phyloP scores from a whole-genome alignment of 345 rosid species.

The Raphanus sativus region DNA sequence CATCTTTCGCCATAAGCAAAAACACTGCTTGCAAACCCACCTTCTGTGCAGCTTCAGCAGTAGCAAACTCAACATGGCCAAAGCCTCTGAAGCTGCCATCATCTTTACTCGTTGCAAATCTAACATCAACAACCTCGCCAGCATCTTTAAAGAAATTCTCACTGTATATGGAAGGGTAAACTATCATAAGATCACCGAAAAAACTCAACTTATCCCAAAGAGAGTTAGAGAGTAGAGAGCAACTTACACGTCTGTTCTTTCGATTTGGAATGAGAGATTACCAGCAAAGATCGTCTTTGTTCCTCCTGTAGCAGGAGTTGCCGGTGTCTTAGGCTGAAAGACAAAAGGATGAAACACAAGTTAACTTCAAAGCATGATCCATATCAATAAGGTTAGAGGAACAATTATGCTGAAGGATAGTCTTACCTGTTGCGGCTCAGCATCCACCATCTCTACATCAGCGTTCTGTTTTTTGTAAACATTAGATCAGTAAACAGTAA shows the following conservation, averaged over 20 bases:
- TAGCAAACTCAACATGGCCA: constrained; percentile 83
- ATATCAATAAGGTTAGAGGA: not conserved
- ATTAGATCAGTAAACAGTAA: not conserved
- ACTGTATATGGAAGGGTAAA: constrained; percentile 38
- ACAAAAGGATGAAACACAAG: not conserved
- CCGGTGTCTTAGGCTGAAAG: constrained; percentile 67
- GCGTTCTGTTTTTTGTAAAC: constrained; percentile 37
- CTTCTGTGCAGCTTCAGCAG: constrained; percentile 69
- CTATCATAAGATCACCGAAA: not conserved
- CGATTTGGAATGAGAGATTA: constrained; percentile 63
- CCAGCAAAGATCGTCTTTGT: constrained; percentile 69
- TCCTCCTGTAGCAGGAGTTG: constrained; percentile 50
- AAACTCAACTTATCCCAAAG: too few species aligned
- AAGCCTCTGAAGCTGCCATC: constrained; percentile 63
- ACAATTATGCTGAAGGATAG: too few species aligned
- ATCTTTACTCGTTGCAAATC: constrained; percentile 51
- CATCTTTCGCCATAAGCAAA: not conserved
- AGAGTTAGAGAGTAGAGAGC: not conserved
- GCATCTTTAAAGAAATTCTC: constrained; percentile 64
- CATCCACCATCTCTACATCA: constrained; percentile 71
- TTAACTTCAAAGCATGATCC: not conserved
- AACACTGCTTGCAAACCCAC: constrained; percentile 26
- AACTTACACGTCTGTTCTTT: constrained; percentile 67
- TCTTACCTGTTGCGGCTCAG: constrained; percentile 34
- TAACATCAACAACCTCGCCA: constrained; percentile 75